Conservation (phyloP, 2,329 filamentous ascomycete species). For the Zymoseptoria crescenta region DNA sequence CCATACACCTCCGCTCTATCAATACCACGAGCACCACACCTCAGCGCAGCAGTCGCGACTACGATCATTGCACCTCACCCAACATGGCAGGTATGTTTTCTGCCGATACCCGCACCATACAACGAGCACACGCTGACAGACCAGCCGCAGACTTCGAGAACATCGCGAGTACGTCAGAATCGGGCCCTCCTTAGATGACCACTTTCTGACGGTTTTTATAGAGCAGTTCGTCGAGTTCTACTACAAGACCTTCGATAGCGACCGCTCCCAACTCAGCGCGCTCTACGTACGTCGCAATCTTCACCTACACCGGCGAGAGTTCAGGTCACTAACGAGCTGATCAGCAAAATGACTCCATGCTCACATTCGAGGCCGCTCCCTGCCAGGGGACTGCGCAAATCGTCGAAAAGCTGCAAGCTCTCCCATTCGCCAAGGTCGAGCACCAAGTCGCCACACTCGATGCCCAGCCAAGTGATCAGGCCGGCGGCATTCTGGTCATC, state of each 20-base stretch:
- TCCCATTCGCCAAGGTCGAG: conserved; percentile 74
- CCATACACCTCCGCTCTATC: background rate
- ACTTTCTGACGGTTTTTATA: conserved; percentile 33
- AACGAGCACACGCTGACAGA: background rate
- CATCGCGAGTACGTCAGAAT: conserved; percentile 24
- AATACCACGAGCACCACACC: background rate
- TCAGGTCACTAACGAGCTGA: conserved; percentile 8
- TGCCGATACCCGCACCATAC: background rate
- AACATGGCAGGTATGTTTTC: conserved; percentile 19
- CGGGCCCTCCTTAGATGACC: background rate
- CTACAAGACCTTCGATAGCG: conserved; percentile 76
- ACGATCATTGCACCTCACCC: background rate
- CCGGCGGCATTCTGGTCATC: conserved; percentile 70
- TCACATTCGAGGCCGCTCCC: conserved; percentile 77
- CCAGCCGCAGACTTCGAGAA: conserved; percentile 25
- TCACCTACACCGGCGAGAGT: conserved; percentile 26
- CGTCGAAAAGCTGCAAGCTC: conserved; percentile 71
- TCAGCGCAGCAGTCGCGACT: background rate
- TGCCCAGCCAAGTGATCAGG: conserved; percentile 64
- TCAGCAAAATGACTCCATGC: conserved; percentile 76
- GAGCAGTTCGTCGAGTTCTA: conserved; percentile 86
- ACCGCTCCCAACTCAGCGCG: conserved; percentile 55
- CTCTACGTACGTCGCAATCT: conserved; percentile 62
- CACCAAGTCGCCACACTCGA: conserved; percentile 73
- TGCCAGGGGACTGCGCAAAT: conserved; percentile 59